Evolutionary conservation across 2,329 filamentous ascomycete species (phyloP), one percentile per base, ranked within the genome.

Genomic region (Claviceps humidiphila): DNA sequence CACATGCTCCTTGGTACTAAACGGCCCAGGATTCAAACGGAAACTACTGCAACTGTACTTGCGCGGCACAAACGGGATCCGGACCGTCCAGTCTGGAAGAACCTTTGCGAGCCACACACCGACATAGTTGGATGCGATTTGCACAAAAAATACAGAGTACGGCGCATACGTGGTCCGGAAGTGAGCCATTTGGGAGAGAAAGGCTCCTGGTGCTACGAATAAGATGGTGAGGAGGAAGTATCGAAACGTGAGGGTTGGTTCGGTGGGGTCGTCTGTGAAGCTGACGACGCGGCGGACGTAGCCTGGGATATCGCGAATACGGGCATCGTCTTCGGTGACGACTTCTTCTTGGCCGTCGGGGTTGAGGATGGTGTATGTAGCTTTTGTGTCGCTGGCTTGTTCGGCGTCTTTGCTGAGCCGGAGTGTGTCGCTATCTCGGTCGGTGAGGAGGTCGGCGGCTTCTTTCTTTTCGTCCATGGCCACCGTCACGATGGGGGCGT

Each of bases 141-240:
- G 76, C 37, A 82, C 78, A 55, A 82, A 82, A 61, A 81, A 81
- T 47, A 82, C 72, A 0, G 77, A 79, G 59, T 81, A 82, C 0
- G 74, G 73, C 1, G 76, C 75, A 44, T 71, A 72, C 0, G 78
- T 81, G 1, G 78, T 81, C 45, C 78, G 71, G 58, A 73, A 82
- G 48, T 72, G 69, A 55, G 72, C 74, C 71, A 80, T 74, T 58
- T 77, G 73, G 5, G 74, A 77, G 2, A 82, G 60, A 56, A 81
- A 77, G 2, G 78, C 78, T 2, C 78, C 78, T 0, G 78, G 77
- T 1, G 73, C 68, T 45, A 80, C 72, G 58, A 81, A 80, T 17
- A 81, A 54, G 51, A 77, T 61, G 5, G 74, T 71, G 24, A 81
- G 65, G 24, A 81, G 50, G 58, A 81, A 78, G 58, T 80, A 82